These are phyloP conservation scores for Syzygium aqueum DNA, from an alignment of 345 rosid species.

Conservation along the genomic window DNA sequence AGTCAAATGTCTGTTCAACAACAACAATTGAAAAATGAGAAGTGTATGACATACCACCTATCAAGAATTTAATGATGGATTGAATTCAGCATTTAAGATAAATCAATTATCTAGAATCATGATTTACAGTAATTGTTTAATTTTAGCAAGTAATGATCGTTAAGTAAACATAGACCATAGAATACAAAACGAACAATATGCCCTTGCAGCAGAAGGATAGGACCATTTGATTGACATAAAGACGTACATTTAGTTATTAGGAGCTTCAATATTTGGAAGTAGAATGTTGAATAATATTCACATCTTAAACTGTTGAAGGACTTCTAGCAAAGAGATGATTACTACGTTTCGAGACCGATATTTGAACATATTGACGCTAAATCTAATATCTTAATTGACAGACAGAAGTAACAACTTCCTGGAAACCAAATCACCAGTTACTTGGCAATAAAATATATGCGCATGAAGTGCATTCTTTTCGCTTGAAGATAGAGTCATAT, in stretches of 20 bases:
- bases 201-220: not conserved
- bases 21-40: not conserved
- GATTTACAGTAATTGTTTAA: not conserved
- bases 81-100: not conserved
- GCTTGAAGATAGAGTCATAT: not conserved
- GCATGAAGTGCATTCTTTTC: not conserved
- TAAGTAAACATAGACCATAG: not conserved
- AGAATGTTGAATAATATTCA: not conserved
- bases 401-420: not conserved
- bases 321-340: not conserved
- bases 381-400: not conserved
- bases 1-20: not conserved
- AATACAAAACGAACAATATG: not conserved
- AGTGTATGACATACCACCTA: not conserved
- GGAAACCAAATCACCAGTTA: not conserved
- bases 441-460: not conserved
- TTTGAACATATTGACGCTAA: not conserved
- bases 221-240: not conserved
- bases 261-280: not conserved
- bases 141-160: not conserved
- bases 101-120: not conserved
- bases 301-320: not conserved
- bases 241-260: not conserved
- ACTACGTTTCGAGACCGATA: not conserved
- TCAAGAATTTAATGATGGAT: not conserved